Conservation (phyloP, 257 asterid species). For the Lycium barbarum region DNA sequence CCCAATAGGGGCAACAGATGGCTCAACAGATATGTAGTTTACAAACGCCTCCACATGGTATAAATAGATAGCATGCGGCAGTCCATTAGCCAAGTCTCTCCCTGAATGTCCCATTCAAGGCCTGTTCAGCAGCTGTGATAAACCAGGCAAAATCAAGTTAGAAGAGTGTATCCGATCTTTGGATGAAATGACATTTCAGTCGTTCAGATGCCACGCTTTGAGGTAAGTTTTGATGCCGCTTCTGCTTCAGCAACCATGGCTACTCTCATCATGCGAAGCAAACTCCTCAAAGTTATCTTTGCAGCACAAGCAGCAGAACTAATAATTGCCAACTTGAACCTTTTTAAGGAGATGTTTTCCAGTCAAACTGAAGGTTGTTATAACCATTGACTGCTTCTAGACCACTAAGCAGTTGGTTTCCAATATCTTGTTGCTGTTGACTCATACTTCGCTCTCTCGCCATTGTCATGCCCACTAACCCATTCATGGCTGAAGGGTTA, state of each 20-base stretch:
- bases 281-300: constrained; percentile 30
- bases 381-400: constrained; percentile 81
- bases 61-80: neutral
- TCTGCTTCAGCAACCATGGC: constrained; percentile 37
- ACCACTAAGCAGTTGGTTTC: constrained; percentile 73
- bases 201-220: constrained; percentile 38
- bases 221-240: no score
- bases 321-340: neutral
- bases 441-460: constrained; percentile 67
- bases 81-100: constrained; percentile 24
- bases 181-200: constrained; percentile 38
- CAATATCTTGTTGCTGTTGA: constrained; percentile 70
- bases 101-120: constrained; percentile 42
- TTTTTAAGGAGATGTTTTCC: constrained; percentile 76
- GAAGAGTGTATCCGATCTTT: constrained; percentile 31
- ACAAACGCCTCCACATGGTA: neutral
- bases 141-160: constrained; percentile 52
- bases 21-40: neutral
- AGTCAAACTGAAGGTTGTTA: constrained; percentile 84
- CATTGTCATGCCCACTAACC: constrained; percentile 75
- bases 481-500: constrained; percentile 68
- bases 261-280: constrained; percentile 35
- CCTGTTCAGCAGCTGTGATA: constrained; percentile 46
- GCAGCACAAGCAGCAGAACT: constrained; percentile 22
- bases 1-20: neutral